Evolutionary conservation across 2,329 filamentous ascomycete species (phyloP).

Genomic region (Sclerotiophoma versabilis): DNA sequence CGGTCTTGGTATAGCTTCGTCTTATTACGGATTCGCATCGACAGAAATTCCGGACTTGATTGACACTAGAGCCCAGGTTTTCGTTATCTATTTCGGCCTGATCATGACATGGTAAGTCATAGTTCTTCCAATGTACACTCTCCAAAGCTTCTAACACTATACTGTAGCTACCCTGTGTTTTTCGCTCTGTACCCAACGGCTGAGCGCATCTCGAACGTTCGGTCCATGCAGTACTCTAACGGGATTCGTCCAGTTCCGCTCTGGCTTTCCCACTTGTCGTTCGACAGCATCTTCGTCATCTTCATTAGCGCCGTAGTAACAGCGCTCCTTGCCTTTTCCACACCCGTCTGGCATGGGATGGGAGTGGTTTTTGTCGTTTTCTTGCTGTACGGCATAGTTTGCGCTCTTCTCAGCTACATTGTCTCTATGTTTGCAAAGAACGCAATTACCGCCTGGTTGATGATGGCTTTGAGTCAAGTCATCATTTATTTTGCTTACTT

Average conservation of each 20-base stretch:
- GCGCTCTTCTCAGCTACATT: constrained; percentile 77
- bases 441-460: constrained; percentile 71
- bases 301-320: constrained; percentile 72
- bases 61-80: constrained; percentile 58
- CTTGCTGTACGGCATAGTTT: constrained; percentile 78
- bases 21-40: constrained; percentile 24
- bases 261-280: constrained; percentile 80
- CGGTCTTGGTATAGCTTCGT: constrained; percentile 28
- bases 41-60: constrained; percentile 18
- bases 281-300: constrained; percentile 78
- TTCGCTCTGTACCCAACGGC: constrained; percentile 85
- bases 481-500: constrained; percentile 55
- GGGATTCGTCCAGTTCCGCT: constrained; percentile 80
- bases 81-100: constrained; percentile 71
- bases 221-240: constrained; percentile 87
- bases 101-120: constrained; percentile 65
- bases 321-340: constrained; percentile 64
- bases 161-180: constrained; percentile 80
- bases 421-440: constrained; percentile 79
- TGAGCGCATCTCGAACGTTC: constrained; percentile 78
- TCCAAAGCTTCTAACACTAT: constrained; percentile 59
- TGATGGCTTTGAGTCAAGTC: constrained; percentile 76
- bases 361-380: constrained; percentile 82
- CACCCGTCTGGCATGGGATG: constrained; percentile 71
- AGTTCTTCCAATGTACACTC: not conserved